A percentile compares a stretch with the other conserved stretches of the same genome.
phyloP scores from a whole-genome alignment of 2,329 filamentous ascomycete species.

The Talaromyces sp. region DNA sequence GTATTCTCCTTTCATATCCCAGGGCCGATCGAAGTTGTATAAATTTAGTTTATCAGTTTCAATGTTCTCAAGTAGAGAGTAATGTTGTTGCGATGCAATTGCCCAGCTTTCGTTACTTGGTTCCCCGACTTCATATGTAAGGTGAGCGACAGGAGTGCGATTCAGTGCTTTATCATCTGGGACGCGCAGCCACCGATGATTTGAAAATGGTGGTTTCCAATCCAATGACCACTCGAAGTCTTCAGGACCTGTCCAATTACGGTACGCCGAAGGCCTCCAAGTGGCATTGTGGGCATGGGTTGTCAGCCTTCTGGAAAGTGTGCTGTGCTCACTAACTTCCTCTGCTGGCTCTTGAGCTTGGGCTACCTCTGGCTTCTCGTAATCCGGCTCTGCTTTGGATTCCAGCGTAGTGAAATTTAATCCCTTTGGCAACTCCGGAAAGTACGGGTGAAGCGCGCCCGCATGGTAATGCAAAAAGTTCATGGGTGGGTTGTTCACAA shows the following conservation, averaged over 20 bases:
- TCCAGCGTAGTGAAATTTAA: neutral
- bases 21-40: constrained; percentile 4
- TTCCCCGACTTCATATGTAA: neutral
- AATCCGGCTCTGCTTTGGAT: neutral
- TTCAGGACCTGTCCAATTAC: neutral
- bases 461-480: constrained; percentile 4
- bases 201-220: neutral
- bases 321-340: too few species aligned
- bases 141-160: neutral
- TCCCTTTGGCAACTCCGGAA: neutral
- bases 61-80: constrained; percentile 9
- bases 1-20: constrained; percentile 1
- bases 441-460: neutral
- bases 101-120: constrained; percentile 3
- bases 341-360: neutral
- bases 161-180: neutral
- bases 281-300: neutral
- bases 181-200: constrained; percentile 3
- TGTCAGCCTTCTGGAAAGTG: neutral
- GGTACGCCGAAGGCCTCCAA: neutral
- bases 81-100: neutral
- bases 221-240: neutral
- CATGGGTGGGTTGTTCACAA: constrained; percentile 4
- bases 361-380: neutral
- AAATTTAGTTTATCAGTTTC: constrained; percentile 1